Base-by-base conservation (phyloP, 2,329 filamentous ascomycete genomes). In the Tolypocladium pustulatum region DNA sequence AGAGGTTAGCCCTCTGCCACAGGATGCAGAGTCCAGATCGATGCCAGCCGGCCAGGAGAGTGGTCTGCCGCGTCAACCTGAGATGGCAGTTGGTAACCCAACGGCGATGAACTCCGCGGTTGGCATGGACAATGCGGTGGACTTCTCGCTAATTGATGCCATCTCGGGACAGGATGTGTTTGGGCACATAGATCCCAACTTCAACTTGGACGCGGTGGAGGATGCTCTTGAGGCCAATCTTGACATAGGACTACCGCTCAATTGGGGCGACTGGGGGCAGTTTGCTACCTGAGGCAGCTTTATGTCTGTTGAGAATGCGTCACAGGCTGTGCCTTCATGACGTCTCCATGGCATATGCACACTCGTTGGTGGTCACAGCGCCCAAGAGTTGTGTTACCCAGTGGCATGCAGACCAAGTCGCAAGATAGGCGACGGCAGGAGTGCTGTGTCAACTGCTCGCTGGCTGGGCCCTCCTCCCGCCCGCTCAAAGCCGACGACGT, bases 201-300 rank as follows among this genome's bases (percentile, higher is more conserved):
- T 83, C 62, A 75, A 83, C 55, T 63, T 83, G 1, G 75, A 74
- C 30, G 80, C 80, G 0, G 77, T 82, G 30, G 80, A 83, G 62
- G 79, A 81, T 22, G 80, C 77, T 0, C 67, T 83, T 0, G 79
- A 82, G 59, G 78, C 79, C 0, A 82, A 82, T 57, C 68, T 83
- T 3, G 81, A 83, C 54, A 79, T 83, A 56, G 78, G 77, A 0
- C 69, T 79, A 15, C 80, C 80, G 0, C 75, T 79, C 1, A 81
- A 80, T 49, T 83, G 79, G 80, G 70, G 70, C 12, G 75, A 76
- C 15, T 77, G 74, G 75, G 71, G 69, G 0, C 72, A 75, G 32
- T 74, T 71, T 59, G 67, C 69, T 17, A 67, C 67, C 1, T 70
- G 64, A 66, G 38, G 20, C 32, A 37, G 12, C 43, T 36, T 37